phyloP scores from a whole-genome alignment of 1,284 basidiomycete genomes.

The Tilletia indica region DNA sequence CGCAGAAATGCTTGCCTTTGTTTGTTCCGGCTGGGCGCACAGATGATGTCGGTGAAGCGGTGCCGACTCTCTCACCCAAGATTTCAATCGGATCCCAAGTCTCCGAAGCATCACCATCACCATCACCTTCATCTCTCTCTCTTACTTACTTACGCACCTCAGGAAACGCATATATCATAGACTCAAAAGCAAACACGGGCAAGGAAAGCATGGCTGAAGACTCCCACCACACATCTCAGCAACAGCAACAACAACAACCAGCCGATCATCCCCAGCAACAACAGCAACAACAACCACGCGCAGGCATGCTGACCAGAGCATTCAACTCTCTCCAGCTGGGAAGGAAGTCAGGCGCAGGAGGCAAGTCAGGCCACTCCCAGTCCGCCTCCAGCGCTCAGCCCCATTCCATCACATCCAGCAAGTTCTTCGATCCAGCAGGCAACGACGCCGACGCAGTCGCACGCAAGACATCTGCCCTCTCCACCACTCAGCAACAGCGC shows the following conservation, averaged over 20 bases:
- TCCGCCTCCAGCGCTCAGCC: neutral
- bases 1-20: too few relatives aligned
- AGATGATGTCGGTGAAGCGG: too few relatives aligned
- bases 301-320: slow-evolving; percentile 9
- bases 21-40: too few relatives aligned
- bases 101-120: neutral
- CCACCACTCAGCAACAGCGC: neutral
- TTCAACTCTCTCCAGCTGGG: slow-evolving; percentile 16
- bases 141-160: neutral
- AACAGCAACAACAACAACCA: neutral
- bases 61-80: too few relatives aligned
- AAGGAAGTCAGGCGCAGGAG: neutral
- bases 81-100: too few relatives aligned
- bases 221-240: neutral
- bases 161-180: neutral
- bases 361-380: neutral
- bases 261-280: neutral
- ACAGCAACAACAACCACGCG: slow-evolving; percentile 5
- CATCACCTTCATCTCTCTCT: neutral
- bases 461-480: neutral
- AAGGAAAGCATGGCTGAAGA: too few relatives aligned
- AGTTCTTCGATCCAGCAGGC: slow-evolving; percentile 7
- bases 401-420: slow-evolving; percentile 1
- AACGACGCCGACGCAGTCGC: slow-evolving; percentile 2
- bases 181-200: too few relatives aligned